These are phyloP conservation scores for Solanum ahanhuiri DNA, from an alignment of 257 asterid species.

Conservation along the genomic window DNA sequence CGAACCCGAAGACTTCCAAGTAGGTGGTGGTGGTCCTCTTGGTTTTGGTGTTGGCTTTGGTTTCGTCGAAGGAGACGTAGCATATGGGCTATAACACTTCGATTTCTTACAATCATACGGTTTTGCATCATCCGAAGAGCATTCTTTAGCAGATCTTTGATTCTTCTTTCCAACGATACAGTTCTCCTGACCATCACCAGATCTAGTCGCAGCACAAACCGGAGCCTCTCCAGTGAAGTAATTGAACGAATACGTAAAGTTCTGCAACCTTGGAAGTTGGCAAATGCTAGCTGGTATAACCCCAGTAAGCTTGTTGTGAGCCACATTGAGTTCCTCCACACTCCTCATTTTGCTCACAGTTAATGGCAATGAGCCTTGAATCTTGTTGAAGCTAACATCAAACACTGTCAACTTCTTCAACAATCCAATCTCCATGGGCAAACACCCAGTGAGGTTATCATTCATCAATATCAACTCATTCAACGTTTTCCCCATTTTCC, in stretches of 20 bases:
- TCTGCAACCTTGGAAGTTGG: slow-evolving; percentile 43
- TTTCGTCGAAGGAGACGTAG: slow-evolving; percentile 6
- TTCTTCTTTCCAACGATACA: slow-evolving; percentile 52
- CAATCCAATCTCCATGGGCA: slow-evolving; percentile 51
- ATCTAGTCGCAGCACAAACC: slow-evolving; percentile 20
- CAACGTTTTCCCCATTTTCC: slow-evolving; percentile 43
- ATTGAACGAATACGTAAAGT: slow-evolving; percentile 51
- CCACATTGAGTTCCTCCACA: slow-evolving; percentile 50
- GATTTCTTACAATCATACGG: slow-evolving; percentile 72
- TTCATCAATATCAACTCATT: slow-evolving; percentile 48
- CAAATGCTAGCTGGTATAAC: slow-evolving; percentile 45
- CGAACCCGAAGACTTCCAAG: neutral
- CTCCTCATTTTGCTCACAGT: slow-evolving; percentile 35
- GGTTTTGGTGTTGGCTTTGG: slow-evolving; percentile 5
- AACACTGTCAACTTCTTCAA: slow-evolving; percentile 44
- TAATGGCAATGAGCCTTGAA: slow-evolving; percentile 47
- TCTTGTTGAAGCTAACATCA: slow-evolving; percentile 50
- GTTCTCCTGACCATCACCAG: slow-evolving; percentile 50
- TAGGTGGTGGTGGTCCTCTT: neutral
- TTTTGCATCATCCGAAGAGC: slow-evolving; percentile 61
- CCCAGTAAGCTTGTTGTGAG: slow-evolving; percentile 51
- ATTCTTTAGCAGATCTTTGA: slow-evolving; percentile 60
- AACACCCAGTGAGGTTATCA: slow-evolving; percentile 61
- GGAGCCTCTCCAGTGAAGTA: slow-evolving; percentile 51
- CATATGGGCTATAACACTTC: slow-evolving; percentile 16